These are phyloP conservation scores for maize (Zea mays) DNA, from an alignment of 176 grass and related monocot species.

Conservation along the genomic window DNA sequence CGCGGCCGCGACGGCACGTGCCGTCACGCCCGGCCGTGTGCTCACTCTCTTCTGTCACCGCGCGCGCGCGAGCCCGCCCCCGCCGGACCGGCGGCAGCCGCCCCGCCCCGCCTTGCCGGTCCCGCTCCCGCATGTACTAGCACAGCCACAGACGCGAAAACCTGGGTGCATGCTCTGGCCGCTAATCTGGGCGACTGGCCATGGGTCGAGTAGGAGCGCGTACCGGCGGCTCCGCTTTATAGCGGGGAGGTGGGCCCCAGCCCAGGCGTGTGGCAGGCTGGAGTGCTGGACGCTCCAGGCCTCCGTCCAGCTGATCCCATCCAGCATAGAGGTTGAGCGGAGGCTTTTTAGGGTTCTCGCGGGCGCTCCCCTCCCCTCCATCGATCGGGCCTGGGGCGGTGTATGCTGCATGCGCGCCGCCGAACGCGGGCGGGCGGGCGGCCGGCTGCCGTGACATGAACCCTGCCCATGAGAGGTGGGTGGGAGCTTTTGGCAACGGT, in stretches of 20 bases:
- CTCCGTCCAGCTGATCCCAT: background rate
- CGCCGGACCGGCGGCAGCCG: background rate
- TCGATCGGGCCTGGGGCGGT: background rate
- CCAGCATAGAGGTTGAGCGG: background rate
- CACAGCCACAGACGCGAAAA: background rate
- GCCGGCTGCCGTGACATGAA: background rate
- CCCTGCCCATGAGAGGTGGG: background rate
- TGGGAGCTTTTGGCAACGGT: background rate
- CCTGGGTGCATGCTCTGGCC: background rate
- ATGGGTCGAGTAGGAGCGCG: background rate
- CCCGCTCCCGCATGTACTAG: too few relatives aligned
- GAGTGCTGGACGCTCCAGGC: background rate
- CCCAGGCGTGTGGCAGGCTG: background rate
- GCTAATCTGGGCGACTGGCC: background rate
- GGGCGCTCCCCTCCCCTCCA: background rate
- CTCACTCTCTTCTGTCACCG: constrained; percentile 81
- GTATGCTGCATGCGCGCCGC: background rate
- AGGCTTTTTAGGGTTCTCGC: constrained; percentile 20
- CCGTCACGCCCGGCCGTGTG: constrained; percentile 58
- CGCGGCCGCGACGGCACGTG: constrained; percentile 71
- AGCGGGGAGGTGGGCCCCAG: constrained; percentile 27
- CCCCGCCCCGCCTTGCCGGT: background rate
- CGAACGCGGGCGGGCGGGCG: background rate
- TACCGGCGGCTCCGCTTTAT: constrained; percentile 37
- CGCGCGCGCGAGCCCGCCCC: constrained; percentile 26